Conservation (phyloP, 2,329 filamentous ascomycete genomes). For the Pseudogymnoascus sp. region DNA sequence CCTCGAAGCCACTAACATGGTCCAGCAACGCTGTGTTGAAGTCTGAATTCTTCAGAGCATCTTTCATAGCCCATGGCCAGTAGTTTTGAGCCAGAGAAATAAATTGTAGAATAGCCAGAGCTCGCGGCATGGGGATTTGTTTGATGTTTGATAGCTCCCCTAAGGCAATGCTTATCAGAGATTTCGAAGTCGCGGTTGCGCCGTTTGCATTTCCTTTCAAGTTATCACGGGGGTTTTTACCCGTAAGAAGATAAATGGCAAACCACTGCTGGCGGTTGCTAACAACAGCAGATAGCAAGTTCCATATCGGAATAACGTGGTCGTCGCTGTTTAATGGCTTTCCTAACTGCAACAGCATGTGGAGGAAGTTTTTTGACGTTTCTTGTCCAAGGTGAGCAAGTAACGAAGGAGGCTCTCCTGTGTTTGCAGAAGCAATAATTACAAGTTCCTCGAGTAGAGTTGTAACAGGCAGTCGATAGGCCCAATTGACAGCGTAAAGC, state of each 20-base stretch:
- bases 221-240: constrained; percentile 72
- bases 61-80: constrained; percentile 90
- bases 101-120: constrained; percentile 76
- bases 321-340: constrained; percentile 61
- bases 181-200: constrained; percentile 45
- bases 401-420: constrained; percentile 83
- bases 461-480: constrained; percentile 60
- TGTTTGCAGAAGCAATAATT: constrained; percentile 56
- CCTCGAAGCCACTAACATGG: constrained; percentile 57
- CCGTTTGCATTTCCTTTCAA: constrained; percentile 46
- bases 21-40: constrained; percentile 68
- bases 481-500: constrained; percentile 63
- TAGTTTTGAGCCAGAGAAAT: constrained; percentile 83
- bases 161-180: constrained; percentile 69
- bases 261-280: constrained; percentile 94
- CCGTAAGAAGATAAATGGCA: constrained; percentile 85
- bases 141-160: constrained; percentile 61
- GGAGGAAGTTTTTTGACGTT: constrained; percentile 76
- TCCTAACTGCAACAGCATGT: constrained; percentile 69
- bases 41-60: constrained; percentile 63
- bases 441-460: constrained; percentile 68
- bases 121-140: constrained; percentile 56
- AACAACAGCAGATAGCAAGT: constrained; percentile 77
- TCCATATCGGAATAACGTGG: constrained; percentile 70
- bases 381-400: constrained; percentile 80